Percentiles rank a stretch among this genome's conserved stretches.
Conservation (phyloP, 495 filamentous ascomycete species). For the Beverwykella pulmonaria region DNA sequence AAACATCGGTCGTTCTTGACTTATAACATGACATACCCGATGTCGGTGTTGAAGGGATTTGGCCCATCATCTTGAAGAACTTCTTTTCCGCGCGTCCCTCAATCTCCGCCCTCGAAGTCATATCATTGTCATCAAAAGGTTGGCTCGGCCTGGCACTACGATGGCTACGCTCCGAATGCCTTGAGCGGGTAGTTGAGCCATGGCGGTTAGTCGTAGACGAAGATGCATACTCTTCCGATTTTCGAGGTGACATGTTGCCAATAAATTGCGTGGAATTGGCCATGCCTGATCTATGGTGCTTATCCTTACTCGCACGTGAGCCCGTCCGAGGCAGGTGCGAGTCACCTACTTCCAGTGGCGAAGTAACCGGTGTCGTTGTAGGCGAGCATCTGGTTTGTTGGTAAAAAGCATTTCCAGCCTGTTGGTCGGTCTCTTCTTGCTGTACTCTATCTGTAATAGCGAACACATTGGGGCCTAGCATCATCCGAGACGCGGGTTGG, state of each 20-base stretch:
- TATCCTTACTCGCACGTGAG: neutral
- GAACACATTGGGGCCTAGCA: conserved; percentile 23
- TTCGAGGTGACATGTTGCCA: conserved; percentile 13
- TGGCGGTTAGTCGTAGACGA: conserved; percentile 13
- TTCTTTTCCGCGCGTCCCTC: conserved; percentile 39
- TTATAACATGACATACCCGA: neutral
- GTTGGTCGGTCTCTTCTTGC: neutral
- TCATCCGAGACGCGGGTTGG: neutral
- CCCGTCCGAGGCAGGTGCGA: neutral
- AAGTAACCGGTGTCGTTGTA: neutral
- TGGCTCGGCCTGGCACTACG: neutral
- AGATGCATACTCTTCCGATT: conserved; percentile 1
- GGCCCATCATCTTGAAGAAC: conserved; percentile 38
- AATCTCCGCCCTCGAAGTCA: conserved; percentile 34
- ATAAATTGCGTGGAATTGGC: conserved; percentile 17
- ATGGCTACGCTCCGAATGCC: conserved; percentile 14
- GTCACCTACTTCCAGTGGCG: neutral
- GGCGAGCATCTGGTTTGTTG: neutral
- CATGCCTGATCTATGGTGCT: neutral
- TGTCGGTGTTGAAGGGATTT: conserved; percentile 23
- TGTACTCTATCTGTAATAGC: neutral
- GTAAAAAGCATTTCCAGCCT: neutral
- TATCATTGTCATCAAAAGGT: conserved; percentile 12
- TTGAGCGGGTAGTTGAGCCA: conserved; percentile 21
- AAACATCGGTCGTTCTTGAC: neutral